These are phyloP conservation scores for Aspergillus sp. DNA, from an alignment of 2,329 filamentous ascomycete species.

Conservation along the genomic window DNA sequence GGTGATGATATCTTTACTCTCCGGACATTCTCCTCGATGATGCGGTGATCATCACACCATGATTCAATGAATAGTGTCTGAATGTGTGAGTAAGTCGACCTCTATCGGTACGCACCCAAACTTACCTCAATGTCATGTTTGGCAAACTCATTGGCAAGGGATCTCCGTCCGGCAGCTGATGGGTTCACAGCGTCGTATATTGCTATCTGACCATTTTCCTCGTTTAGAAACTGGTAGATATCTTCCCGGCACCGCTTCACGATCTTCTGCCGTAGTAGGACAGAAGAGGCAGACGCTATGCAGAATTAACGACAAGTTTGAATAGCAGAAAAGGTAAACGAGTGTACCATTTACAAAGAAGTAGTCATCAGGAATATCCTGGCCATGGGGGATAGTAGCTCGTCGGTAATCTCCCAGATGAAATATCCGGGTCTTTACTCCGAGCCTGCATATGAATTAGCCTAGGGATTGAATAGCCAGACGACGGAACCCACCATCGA, in stretches of 20 bases:
- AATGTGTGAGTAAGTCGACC: neutral
- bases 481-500: constrained; percentile 66
- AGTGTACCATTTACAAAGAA: constrained; percentile 82
- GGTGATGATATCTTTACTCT: constrained; percentile 98
- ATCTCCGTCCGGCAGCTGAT: constrained; percentile 76
- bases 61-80: constrained; percentile 94
- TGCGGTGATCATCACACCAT: constrained; percentile 87
- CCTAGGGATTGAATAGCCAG: neutral
- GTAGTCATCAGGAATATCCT: constrained; percentile 92
- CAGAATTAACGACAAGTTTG: constrained; percentile 24
- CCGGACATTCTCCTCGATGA: constrained; percentile 94
- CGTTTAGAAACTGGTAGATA: constrained; percentile 93
- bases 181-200: constrained; percentile 99
- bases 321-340: neutral
- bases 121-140: constrained; percentile 90
- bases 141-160: constrained; percentile 93
- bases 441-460: constrained; percentile 65
- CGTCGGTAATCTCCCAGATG: constrained; percentile 95
- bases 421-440: constrained; percentile 97
- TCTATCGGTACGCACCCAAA: neutral
- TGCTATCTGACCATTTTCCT: constrained; percentile 96
- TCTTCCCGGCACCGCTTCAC: constrained; percentile 96
- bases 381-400: constrained; percentile 81
- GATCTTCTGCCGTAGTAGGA: constrained; percentile 95
- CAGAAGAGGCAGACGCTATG: constrained; percentile 77